Evolutionary conservation across 495 filamentous ascomycete genomes (phyloP).

Genomic region (Tuber indicum): DNA sequence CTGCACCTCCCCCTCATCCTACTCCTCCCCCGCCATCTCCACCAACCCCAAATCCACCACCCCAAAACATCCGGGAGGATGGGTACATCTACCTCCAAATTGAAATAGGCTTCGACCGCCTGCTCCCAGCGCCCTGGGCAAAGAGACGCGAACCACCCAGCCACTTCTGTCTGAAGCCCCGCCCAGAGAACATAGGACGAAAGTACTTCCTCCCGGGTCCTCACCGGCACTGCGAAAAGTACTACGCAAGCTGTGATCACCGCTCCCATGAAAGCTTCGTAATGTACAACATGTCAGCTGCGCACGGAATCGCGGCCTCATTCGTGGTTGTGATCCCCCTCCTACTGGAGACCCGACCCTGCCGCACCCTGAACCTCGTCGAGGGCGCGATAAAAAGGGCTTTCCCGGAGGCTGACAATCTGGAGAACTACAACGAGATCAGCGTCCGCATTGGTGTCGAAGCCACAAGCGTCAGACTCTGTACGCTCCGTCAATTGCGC

Average conservation of each 20-base stretch:
- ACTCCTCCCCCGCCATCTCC: neutral
- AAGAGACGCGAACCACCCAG: neutral
- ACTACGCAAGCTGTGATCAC: neutral
- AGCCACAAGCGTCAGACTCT: neutral
- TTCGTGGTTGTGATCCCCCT: neutral
- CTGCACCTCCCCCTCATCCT: neutral
- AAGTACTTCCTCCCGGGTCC: neutral
- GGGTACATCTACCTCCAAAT: neutral
- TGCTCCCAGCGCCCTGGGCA: neutral
- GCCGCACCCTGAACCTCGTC: neutral
- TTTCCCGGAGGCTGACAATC: neutral
- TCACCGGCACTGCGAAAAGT: neutral
- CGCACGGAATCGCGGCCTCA: neutral
- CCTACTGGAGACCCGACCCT: neutral
- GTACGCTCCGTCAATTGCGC: neutral
- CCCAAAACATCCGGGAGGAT: neutral
- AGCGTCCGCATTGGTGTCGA: neutral
- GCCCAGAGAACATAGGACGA: neutral
- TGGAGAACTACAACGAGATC: slow-evolving; percentile 1
- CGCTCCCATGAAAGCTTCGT: neutral
- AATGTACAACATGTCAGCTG: neutral
- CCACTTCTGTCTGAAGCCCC: neutral
- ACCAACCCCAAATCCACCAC: neutral
- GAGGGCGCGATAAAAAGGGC: neutral
- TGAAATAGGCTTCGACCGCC: neutral